Conservation (phyloP, 805 yeast genomes). For the Lachancea dasiensis region DNA sequence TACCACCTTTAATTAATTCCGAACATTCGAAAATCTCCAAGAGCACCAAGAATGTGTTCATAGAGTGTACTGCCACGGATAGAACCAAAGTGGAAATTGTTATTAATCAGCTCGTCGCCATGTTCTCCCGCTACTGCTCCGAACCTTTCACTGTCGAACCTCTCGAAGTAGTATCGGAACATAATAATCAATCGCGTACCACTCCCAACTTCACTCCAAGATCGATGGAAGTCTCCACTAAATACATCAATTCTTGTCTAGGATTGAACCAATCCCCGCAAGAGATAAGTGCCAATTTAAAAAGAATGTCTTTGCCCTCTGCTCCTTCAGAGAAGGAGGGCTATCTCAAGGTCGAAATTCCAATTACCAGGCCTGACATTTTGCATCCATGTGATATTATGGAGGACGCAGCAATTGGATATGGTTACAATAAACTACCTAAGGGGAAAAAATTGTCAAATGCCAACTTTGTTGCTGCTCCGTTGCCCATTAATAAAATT, state of each 20-base stretch:
- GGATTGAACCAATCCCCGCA: conserved; percentile 71
- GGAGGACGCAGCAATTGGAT: conserved; percentile 97
- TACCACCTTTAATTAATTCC: conserved; percentile 97
- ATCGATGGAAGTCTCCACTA: conserved; percentile 63
- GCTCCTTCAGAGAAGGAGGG: conserved; percentile 41
- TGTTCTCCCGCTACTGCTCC: conserved; percentile 86
- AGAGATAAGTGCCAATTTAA: conserved; percentile 61
- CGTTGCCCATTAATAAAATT: conserved; percentile 86
- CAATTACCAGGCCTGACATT: conserved; percentile 93
- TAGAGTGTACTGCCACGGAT: conserved; percentile 94
- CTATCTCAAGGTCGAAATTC: conserved; percentile 60
- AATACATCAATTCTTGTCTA: conserved; percentile 85
- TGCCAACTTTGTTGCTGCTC: conserved; percentile 71
- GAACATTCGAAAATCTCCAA: conserved; percentile 82
- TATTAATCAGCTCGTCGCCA: conserved; percentile 84
- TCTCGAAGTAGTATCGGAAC: conserved; percentile 74
- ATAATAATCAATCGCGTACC: conserved; percentile 67
- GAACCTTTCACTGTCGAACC: conserved; percentile 87
- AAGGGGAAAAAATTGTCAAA: conserved; percentile 74
- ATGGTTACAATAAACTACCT: conserved; percentile 84
- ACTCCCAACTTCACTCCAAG: conserved; percentile 71
- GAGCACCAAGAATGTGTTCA: conserved; percentile 79
- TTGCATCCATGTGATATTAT: conserved; percentile 96
- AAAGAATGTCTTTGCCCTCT: conserved; percentile 77
- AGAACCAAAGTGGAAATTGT: conserved; percentile 91